These are phyloP conservation scores for Tricholoma bakamatsutake DNA, from an alignment of 768 basidiomycete genomes.

Conservation along the genomic window DNA sequence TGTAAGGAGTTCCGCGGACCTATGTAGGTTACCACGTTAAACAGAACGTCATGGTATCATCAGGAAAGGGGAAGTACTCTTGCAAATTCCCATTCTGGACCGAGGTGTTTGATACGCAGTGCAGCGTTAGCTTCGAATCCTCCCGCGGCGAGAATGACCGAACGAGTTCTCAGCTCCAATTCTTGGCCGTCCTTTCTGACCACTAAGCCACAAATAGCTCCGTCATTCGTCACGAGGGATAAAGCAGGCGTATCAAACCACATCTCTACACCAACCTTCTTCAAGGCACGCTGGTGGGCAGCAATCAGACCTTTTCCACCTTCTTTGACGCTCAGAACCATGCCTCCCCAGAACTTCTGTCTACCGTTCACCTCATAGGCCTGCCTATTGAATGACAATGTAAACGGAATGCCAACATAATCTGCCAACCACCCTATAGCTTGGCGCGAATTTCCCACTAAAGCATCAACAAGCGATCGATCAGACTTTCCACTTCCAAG, in stretches of 20 bases:
- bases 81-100: slow-evolving; percentile 52
- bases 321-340: slow-evolving; percentile 54
- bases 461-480: slow-evolving; percentile 37
- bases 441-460: slow-evolving; percentile 53
- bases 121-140: slow-evolving; percentile 57
- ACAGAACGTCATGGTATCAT: background rate
- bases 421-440: slow-evolving; percentile 53
- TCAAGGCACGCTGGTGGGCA: slow-evolving; percentile 46
- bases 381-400: slow-evolving; percentile 57
- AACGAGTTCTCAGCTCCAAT: slow-evolving; percentile 30
- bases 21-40: slow-evolving; percentile 18
- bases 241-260: slow-evolving; percentile 53
- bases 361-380: slow-evolving; percentile 59
- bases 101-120: slow-evolving; percentile 48
- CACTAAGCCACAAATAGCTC: slow-evolving; percentile 39
- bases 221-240: slow-evolving; percentile 31
- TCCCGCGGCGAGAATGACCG: slow-evolving; percentile 59
- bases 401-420: slow-evolving; percentile 46
- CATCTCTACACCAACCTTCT: slow-evolving; percentile 42
- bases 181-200: slow-evolving; percentile 33
- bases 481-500: slow-evolving; percentile 48
- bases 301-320: slow-evolving; percentile 65
- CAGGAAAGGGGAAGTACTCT: slow-evolving; percentile 30
- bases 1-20: slow-evolving; percentile 69
- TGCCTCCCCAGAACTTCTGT: slow-evolving; percentile 67